Percentiles rank a stretch among this genome's conserved stretches.
Evolutionary conservation across 2,329 filamentous ascomycete genomes (phyloP).

Genomic region (Arthrobotrys conoides): DNA sequence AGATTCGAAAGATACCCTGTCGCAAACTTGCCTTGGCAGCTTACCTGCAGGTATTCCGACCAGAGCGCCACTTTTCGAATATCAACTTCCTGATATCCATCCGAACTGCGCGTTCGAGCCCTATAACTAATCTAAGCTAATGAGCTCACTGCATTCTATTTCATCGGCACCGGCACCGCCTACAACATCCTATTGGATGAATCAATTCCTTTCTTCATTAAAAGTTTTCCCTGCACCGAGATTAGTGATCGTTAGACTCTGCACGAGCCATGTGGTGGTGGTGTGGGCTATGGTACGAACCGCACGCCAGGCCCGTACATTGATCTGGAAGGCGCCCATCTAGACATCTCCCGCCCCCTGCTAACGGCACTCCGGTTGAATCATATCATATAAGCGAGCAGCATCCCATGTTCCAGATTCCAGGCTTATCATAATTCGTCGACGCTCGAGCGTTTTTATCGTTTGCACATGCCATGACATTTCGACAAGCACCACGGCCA

Average conservation of each 20-base stretch:
- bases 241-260: constrained; percentile 10
- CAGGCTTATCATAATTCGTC: constrained; percentile 1
- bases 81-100: not conserved
- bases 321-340: not conserved
- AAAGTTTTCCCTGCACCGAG: constrained; percentile 1
- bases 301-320: constrained; percentile 3
- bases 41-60: not conserved
- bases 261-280: constrained; percentile 8
- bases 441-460: constrained; percentile 23
- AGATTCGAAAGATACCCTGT: constrained; percentile 7
- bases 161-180: not conserved
- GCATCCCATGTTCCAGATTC: constrained; percentile 4
- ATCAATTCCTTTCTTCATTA: not conserved
- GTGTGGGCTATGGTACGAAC: not conserved
- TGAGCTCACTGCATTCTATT: not conserved
- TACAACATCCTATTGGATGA: not conserved
- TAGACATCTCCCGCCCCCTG: constrained; percentile 20
- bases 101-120: constrained; percentile 1
- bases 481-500: not conserved
- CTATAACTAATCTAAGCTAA: not conserved
- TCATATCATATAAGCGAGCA: constrained; percentile 1
- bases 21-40: constrained; percentile 10
- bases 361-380: not conserved
- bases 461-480: not conserved
- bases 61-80: not conserved